These are phyloP conservation scores for Udeniomyces megalosporus DNA, from an alignment of 768 basidiomycete species.

Conservation along the genomic window DNA sequence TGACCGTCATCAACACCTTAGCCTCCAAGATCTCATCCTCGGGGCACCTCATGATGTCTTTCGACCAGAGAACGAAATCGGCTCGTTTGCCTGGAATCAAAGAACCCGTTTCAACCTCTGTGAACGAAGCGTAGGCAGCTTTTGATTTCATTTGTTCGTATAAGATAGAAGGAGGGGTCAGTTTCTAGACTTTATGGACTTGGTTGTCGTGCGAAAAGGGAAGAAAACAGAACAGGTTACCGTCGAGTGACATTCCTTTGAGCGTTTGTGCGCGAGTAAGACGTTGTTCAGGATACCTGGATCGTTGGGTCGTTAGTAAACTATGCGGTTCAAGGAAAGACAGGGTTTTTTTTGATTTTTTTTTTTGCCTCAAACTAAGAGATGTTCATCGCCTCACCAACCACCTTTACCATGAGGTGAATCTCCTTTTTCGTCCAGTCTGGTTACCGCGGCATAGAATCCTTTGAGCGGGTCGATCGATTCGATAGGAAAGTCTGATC, in stretches of 20 bases:
- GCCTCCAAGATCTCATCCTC: slow-evolving; percentile 46
- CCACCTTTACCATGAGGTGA: slow-evolving; percentile 72
- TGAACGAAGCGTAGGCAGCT: slow-evolving; percentile 12
- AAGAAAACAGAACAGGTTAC: neutral
- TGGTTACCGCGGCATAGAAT: slow-evolving; percentile 74
- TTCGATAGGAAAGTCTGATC: slow-evolving; percentile 74
- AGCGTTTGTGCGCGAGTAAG: slow-evolving; percentile 67
- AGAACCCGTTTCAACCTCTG: slow-evolving; percentile 54
- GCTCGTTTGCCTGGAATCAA: slow-evolving; percentile 63
- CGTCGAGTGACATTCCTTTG: slow-evolving; percentile 65
- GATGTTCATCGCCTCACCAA: slow-evolving; percentile 43
- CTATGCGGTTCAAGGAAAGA: neutral
- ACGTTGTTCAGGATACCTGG: slow-evolving; percentile 58
- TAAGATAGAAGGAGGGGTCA: neutral
- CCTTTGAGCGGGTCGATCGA: slow-evolving; percentile 73
- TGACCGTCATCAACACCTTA: slow-evolving; percentile 46
- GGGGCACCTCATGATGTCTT: slow-evolving; percentile 57
- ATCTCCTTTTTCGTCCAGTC: slow-evolving; percentile 48
- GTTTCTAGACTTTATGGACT: no score
- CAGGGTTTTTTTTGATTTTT: no score
- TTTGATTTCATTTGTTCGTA: neutral
- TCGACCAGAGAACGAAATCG: slow-evolving; percentile 70
- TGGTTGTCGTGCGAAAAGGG: neutral
- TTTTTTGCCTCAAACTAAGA: no score
- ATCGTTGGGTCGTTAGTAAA: neutral